These are phyloP conservation scores for Bacidia gigantensis DNA, from an alignment of 495 filamentous ascomycete species.

Conservation along the genomic window DNA sequence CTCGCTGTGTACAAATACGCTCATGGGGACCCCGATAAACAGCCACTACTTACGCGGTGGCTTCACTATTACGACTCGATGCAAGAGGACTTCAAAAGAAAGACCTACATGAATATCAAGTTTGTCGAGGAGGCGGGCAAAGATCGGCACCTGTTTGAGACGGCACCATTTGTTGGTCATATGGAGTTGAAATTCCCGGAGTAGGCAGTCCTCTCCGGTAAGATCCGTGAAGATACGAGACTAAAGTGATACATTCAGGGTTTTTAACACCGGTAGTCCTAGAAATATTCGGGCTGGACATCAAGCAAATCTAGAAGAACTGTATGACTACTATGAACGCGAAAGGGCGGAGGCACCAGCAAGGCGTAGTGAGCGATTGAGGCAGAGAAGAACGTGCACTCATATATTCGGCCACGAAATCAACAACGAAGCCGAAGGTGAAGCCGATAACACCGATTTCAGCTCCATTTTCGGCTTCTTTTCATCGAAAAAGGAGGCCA, in stretches of 20 bases:
- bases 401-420: neutral
- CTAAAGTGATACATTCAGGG: constrained; percentile 23
- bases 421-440: neutral
- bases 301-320: constrained; percentile 41
- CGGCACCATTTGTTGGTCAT: constrained; percentile 30
- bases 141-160: constrained; percentile 53
- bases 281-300: constrained; percentile 52
- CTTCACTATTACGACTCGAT: constrained; percentile 40
- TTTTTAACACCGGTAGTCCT: constrained; percentile 46
- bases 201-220: constrained; percentile 31
- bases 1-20: constrained; percentile 45
- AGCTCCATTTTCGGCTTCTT: neutral
- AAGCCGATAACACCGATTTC: neutral
- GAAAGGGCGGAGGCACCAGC: constrained; percentile 41
- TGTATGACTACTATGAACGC: constrained; percentile 50
- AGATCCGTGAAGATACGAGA: neutral
- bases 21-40: constrained; percentile 30
- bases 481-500: neutral
- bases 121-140: constrained; percentile 56
- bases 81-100: constrained; percentile 38
- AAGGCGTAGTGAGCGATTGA: constrained; percentile 29
- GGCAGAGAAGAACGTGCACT: constrained; percentile 11
- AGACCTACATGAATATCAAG: constrained; percentile 48
- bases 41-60: constrained; percentile 41
- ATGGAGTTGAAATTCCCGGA: constrained; percentile 51